These are phyloP conservation scores for Abrus pulchellus DNA, from an alignment of 306 rosid genomes.

Conservation along the genomic window DNA sequence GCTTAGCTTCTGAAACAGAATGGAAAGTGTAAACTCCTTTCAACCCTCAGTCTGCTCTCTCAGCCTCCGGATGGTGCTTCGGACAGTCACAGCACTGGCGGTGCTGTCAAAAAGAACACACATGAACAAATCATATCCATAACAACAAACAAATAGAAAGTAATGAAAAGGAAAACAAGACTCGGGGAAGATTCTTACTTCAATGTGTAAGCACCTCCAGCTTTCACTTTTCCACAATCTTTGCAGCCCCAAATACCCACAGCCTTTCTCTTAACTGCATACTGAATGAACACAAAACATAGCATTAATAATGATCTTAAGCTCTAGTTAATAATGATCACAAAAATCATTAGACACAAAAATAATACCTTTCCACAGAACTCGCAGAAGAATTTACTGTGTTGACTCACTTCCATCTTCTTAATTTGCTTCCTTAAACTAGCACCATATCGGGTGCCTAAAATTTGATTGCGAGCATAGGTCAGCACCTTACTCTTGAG, in stretches of 20 bases:
- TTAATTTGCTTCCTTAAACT: slow-evolving; percentile 91
- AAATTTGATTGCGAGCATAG: background rate
- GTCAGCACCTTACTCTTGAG: background rate
- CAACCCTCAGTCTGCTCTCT: slow-evolving; percentile 87
- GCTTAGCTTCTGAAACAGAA: slow-evolving; percentile 9
- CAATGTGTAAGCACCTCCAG: slow-evolving; percentile 87
- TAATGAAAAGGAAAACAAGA: background rate
- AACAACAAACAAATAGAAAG: background rate
- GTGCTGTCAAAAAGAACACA: slow-evolving; percentile 58
- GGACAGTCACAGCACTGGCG: slow-evolving; percentile 76
- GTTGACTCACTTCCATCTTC: slow-evolving; percentile 92
- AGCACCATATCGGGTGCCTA: slow-evolving; percentile 92
- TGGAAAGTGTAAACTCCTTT: background rate
- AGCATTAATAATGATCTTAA: background rate
- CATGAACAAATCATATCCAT: slow-evolving; percentile 1
- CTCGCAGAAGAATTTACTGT: slow-evolving; percentile 80
- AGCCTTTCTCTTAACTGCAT: slow-evolving; percentile 82
- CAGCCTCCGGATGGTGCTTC: slow-evolving; percentile 84
- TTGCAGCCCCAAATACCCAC: slow-evolving; percentile 93
- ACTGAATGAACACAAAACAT: slow-evolving; percentile 48
- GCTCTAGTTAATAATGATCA: background rate
- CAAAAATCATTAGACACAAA: background rate
- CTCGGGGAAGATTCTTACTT: slow-evolving; percentile 53
- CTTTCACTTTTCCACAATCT: slow-evolving; percentile 88
- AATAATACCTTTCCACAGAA: slow-evolving; percentile 81